Base-by-base conservation (phyloP, 352 stramenopile species). In the Phytophthora constricta region DNA sequence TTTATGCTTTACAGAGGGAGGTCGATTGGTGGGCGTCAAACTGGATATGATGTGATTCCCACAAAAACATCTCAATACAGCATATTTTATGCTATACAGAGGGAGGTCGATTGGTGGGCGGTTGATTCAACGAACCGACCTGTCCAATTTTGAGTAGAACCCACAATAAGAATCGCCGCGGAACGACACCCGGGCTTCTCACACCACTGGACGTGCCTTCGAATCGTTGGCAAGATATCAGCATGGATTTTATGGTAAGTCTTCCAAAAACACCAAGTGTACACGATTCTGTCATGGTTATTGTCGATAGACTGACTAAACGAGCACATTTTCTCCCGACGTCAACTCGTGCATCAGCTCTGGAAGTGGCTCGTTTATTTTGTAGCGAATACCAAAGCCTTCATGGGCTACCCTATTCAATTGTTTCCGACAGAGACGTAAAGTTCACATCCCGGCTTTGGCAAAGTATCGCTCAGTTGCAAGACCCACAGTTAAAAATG, bases 231-330 rank as follows among this genome's bases (percentile, higher is more conserved):
- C 17, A 16, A 20, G 46, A 65, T 34, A 65, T 65, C 55, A 46
- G 23, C 26, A 62, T 62, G 55, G 55, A 62, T 39, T 62, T 62
- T 20, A 62, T 41, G 55, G n/a, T 45, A 11, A 47, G 43, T 10
- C 51, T 58, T 8, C 8, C 51, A 26, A 19, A 20, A 9, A 48
- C 51, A 19, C 7, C 25, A 11, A 17, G 8, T 19, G 28, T 10
- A 16, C 27, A 58, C n/a, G 51, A 58, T 19, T 14, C 27, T 8
- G 19, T 58, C 8, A 28, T 58, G 28, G 51, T 46, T 10, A 47
- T 58, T 27, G 28, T 58, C 2, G 51, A 58, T 25, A 20, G 34
- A n/a, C 34, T 58, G 9, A 47, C 34, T 13, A 58, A 58, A 33
- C 51, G 51, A 20, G 31, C 51, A 39, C 51, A 5, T 17, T 58